Evolutionary conservation across 345 rosid genomes (phyloP).

Genomic region (Anacardium occidentale): DNA sequence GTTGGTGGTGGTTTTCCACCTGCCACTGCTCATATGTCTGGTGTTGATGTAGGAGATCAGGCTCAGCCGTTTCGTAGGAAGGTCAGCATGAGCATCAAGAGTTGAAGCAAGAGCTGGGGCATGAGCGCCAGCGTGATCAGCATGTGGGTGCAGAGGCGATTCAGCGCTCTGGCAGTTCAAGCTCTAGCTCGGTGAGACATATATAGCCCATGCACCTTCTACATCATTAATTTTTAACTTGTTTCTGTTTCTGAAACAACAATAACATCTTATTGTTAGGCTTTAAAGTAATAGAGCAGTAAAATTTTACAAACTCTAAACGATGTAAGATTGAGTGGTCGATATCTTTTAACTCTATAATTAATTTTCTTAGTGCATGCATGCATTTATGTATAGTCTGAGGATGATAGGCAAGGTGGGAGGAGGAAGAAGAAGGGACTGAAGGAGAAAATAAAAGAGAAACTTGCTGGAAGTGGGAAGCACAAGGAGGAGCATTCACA

Average conservation of each 20-base stretch:
- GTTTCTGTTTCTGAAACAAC: too few relatives aligned
- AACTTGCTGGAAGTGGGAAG: slow-evolving; percentile 37
- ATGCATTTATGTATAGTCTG: slow-evolving; percentile 28
- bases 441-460: slow-evolving; percentile 71
- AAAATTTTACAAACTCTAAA: too few relatives aligned
- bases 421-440: slow-evolving; percentile 78
- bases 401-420: slow-evolving; percentile 80
- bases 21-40: neutral
- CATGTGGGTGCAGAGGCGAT: slow-evolving; percentile 25
- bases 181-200: slow-evolving; percentile 53
- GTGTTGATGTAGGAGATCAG: neutral
- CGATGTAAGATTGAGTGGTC: too few relatives aligned
- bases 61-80: neutral
- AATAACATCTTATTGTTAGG: too few relatives aligned
- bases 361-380: neutral
- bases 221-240: too few relatives aligned
- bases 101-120: neutral
- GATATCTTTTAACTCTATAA: too few relatives aligned
- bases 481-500: slow-evolving; percentile 42
- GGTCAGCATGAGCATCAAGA: slow-evolving; percentile 2
- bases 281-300: too few relatives aligned
- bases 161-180: slow-evolving; percentile 41
- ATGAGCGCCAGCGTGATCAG: neutral
- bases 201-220: too few relatives aligned
- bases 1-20: neutral